Base-by-base conservation (phyloP, 192 early-diverging fungal species). In the Backusella mclennaniae region DNA sequence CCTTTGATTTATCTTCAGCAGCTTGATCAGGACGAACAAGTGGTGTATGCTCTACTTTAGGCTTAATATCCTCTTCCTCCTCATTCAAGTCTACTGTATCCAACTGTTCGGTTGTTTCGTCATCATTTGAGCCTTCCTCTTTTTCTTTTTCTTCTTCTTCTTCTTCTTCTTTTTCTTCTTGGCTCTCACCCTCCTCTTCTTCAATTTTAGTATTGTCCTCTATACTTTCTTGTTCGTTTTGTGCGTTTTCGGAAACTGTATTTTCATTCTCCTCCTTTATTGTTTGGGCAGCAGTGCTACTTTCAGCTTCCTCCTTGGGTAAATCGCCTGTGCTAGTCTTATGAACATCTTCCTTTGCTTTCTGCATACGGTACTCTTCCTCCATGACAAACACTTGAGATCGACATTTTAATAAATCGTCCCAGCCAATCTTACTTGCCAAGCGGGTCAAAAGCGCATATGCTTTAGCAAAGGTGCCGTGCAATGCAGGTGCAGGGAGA, bases 371-470 rank as follows among this genome's bases (percentile, higher is more conserved):
- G 79, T 99, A 99, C 81, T 99, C 98, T 74, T 99, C 98, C 66
- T 99, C 98, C 98, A 99, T 99, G 6, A 99, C 97, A 87, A 99
- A 99, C 9, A 96, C 97, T 56, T 84, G 79, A 19, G 95, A 96
- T 75, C 97, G 89, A 63, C 91, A 91, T 67, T 87, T 85, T 63
- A 99, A 88, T 59, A 99, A 84, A 78, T 97, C 96, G 73, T 99
- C 97, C 98, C 98, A 99, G 15, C 98, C 98, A 75, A 95, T 91
- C 38, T 92, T 90, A 49, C 88, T 82, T 23, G 93, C 93, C 19
- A 99, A 89, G 41, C 84, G 84, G 35, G 96, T 91, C 75, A 99
- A 84, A 14, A 97, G 84, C 41, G 81, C 80, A 82, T 99, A 99
- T 0, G 97, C 98, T 39, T 89, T 90, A 35, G 91, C 82, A 85